Conservation (phyloP, 768 basidiomycete species). For the Suillus paluster region DNA sequence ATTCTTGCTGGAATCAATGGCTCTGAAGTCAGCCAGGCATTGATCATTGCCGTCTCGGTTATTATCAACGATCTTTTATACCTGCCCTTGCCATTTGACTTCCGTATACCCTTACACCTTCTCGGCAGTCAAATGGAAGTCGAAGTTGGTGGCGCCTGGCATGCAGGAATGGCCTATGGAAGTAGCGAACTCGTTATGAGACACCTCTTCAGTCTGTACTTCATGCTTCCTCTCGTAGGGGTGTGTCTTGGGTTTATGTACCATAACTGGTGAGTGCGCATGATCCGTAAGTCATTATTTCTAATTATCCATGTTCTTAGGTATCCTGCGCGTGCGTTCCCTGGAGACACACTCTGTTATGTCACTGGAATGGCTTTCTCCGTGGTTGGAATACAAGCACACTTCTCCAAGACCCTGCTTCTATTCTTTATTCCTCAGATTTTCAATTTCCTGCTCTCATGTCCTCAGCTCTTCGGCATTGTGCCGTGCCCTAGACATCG, state of each 20-base stretch:
- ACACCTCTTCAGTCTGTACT: constrained; percentile 95
- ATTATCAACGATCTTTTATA: constrained; percentile 92
- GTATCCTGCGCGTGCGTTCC: constrained; percentile 95
- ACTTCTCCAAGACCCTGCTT: constrained; percentile 95
- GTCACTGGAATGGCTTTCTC: constrained; percentile 99
- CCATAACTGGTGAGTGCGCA: constrained; percentile 84
- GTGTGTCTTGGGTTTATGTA: constrained; percentile 90
- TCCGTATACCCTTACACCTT: constrained; percentile 72
- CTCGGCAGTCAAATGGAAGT: constrained; percentile 68
- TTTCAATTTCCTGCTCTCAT: constrained; percentile 95
- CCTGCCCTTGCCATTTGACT: constrained; percentile 84
- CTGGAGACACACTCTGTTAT: constrained; percentile 98
- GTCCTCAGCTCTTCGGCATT: constrained; percentile 92
- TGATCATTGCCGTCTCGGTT: constrained; percentile 90
- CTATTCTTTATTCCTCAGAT: constrained; percentile 98
- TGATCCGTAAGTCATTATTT: not conserved
- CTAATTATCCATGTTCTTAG: constrained; percentile 43
- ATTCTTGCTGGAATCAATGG: constrained; percentile 98
- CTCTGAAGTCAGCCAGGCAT: constrained; percentile 90
- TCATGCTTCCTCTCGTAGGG: constrained; percentile 93
- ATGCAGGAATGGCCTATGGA: constrained; percentile 84
- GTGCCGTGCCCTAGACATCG: constrained; percentile 95
- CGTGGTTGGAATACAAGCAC: constrained; percentile 95
- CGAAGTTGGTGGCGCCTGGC: constrained; percentile 80
- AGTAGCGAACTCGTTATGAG: constrained; percentile 87